Conservation (phyloP, 805 yeast genomes). For the Naumovozyma dairenensis region DNA sequence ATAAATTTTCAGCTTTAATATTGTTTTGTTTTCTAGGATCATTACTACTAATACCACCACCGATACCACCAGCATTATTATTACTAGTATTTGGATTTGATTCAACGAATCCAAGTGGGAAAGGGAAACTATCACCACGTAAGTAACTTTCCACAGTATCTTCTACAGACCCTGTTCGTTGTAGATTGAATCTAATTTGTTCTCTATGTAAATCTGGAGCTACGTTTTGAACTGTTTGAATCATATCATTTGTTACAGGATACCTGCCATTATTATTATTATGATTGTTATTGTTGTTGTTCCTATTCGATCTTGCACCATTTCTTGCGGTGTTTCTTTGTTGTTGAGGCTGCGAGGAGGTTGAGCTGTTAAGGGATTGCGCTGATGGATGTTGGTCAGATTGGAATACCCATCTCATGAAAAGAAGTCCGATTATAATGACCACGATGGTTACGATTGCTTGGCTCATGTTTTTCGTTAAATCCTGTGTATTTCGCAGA, state of each 20-base stretch:
- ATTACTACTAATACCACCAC: neutral
- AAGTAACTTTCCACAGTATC: conserved; percentile 65
- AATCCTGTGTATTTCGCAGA: neutral
- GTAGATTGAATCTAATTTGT: conserved; percentile 66
- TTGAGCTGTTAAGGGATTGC: too few relatives aligned
- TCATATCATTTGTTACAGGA: conserved; percentile 54
- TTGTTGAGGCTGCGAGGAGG: conserved; percentile 7
- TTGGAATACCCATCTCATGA: conserved; percentile 56
- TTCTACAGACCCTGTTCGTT: conserved; percentile 69
- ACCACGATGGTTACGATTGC: conserved; percentile 5
- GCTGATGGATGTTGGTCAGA: conserved; percentile 42
- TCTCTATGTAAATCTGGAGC: conserved; percentile 64
- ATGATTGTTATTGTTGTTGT: conserved; percentile 5
- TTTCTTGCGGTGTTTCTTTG: conserved; percentile 1
- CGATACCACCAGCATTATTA: neutral
- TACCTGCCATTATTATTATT: conserved; percentile 7
- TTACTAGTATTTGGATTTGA: conserved; percentile 30
- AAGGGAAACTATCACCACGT: conserved; percentile 50
- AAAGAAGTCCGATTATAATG: conserved; percentile 39
- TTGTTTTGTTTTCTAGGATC: conserved; percentile 26
- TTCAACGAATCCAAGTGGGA: too few relatives aligned
- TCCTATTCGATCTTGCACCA: conserved; percentile 2
- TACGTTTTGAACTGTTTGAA: conserved; percentile 70
- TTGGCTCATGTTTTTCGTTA: neutral
- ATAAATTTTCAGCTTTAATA: conserved; percentile 25